These are phyloP conservation scores for Cryptococcus sp. DNA, from an alignment of 1,284 basidiomycete genomes.

Conservation along the genomic window DNA sequence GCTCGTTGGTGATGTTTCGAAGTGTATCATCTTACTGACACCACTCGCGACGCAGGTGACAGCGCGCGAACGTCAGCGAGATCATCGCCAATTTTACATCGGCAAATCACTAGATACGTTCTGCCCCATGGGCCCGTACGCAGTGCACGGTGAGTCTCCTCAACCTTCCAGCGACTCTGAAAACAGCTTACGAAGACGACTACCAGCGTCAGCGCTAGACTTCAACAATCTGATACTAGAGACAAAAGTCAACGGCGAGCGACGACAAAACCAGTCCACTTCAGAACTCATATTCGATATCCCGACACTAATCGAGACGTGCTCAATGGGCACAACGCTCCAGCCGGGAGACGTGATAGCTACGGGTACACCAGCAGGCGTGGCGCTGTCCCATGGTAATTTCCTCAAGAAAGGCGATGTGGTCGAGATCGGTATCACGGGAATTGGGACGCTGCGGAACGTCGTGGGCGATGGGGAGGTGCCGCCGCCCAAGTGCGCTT, in stretches of 20 bases:
- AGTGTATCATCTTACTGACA: background rate
- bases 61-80: constrained; percentile 43
- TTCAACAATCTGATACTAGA: constrained; percentile 34
- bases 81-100: constrained; percentile 50
- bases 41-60: constrained; percentile 20
- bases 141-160: constrained; percentile 26
- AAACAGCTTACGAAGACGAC: background rate
- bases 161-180: background rate
- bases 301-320: constrained; percentile 47
- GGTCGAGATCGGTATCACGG: constrained; percentile 42
- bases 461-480: constrained; percentile 4
- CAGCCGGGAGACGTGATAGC: constrained; percentile 47
- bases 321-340: constrained; percentile 44
- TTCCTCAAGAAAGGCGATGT: constrained; percentile 46
- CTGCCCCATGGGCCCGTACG: constrained; percentile 47
- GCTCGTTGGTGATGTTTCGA: background rate
- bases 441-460: constrained; percentile 37
- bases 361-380: constrained; percentile 44
- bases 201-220: constrained; percentile 28
- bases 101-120: constrained; percentile 52
- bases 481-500: no score
- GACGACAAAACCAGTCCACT: constrained; percentile 42
- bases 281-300: constrained; percentile 49
- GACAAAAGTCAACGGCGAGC: constrained; percentile 45
- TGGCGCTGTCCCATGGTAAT: constrained; percentile 34